Percentiles rank a stretch among this genome's conserved stretches.
Conservation (phyloP, 768 basidiomycete species). For the Peribolospora kevripleyi region DNA sequence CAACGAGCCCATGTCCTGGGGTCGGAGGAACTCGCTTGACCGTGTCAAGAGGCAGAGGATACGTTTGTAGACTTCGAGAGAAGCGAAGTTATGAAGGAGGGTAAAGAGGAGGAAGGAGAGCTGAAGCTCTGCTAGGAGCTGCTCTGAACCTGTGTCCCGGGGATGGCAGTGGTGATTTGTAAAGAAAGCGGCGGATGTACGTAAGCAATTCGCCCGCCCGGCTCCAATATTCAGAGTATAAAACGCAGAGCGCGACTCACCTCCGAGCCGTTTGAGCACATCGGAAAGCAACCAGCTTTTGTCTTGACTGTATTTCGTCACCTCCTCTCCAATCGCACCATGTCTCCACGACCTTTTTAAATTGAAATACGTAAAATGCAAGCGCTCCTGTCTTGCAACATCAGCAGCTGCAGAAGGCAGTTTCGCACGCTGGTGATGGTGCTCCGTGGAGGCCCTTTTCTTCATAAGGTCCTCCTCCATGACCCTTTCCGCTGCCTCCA, state of each 20-base stretch:
- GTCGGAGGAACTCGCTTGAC: slow-evolving; percentile 12
- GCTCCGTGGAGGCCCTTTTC: too few species aligned
- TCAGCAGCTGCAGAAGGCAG: too few species aligned
- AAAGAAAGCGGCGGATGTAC: neutral
- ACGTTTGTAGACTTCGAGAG: slow-evolving; percentile 20
- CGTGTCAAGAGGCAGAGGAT: slow-evolving; percentile 18
- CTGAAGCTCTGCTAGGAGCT: slow-evolving; percentile 19
- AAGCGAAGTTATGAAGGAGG: slow-evolving; percentile 21
- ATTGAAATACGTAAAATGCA: slow-evolving; percentile 17
- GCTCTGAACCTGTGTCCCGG: slow-evolving; percentile 12
- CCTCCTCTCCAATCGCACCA: slow-evolving; percentile 20
- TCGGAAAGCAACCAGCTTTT: slow-evolving; percentile 21
- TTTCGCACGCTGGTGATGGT: too few species aligned
- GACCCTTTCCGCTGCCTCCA: neutral
- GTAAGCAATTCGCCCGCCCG: neutral
- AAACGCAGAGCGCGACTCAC: slow-evolving; percentile 11
- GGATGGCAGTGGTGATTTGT: neutral
- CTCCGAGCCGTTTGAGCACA: slow-evolving; percentile 14
- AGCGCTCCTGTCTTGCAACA: slow-evolving; percentile 1
- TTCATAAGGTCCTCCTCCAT: neutral
- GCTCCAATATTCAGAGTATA: neutral
- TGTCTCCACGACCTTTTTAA: slow-evolving; percentile 20
- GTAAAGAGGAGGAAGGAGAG: slow-evolving; percentile 21
- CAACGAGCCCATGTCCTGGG: neutral
- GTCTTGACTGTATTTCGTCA: slow-evolving; percentile 19